A percentile compares a stretch with the other conserved stretches of the same genome.
phyloP scores from a whole-genome alignment of 2,329 filamentous ascomycete genomes.

The Pseudogymnoascus sp. region DNA sequence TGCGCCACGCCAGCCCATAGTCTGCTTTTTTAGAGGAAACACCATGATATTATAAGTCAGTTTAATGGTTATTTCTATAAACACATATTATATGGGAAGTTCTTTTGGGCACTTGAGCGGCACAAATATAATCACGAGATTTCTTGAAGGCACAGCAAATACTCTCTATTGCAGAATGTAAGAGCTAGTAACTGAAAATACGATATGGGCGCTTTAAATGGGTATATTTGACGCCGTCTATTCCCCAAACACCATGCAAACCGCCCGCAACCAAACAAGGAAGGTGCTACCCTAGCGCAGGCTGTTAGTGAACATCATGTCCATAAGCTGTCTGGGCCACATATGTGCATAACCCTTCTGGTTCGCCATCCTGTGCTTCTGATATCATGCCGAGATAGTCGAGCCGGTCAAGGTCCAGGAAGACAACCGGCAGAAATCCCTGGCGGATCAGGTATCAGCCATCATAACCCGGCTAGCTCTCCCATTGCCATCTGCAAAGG shows the following conservation, averaged over 20 bases:
- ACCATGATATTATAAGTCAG: too few relatives aligned
- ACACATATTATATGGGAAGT: neutral
- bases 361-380: constrained; percentile 15
- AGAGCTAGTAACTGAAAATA: neutral
- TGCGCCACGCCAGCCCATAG: neutral
- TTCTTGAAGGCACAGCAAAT: too few relatives aligned
- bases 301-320: constrained; percentile 12
- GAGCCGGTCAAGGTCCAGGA: constrained; percentile 14
- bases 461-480: constrained; percentile 18
- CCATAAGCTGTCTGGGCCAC: constrained; percentile 8
- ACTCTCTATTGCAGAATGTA: neutral
- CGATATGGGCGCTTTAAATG: neutral
- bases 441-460: constrained; percentile 22
- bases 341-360: constrained; percentile 10
- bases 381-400: constrained; percentile 21
- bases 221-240: neutral
- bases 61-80: neutral
- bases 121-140: neutral
- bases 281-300: neutral
- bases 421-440: constrained; percentile 19
- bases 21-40: neutral
- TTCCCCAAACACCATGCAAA: neutral
- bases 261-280: neutral
- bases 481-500: constrained; percentile 22
- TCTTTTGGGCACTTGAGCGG: neutral